Percentiles rank a stretch among this genome's conserved stretches.
Evolutionary conservation across 1,139 yeast species (phyloP).

Genomic region (Sugiyamaella japonica): DNA sequence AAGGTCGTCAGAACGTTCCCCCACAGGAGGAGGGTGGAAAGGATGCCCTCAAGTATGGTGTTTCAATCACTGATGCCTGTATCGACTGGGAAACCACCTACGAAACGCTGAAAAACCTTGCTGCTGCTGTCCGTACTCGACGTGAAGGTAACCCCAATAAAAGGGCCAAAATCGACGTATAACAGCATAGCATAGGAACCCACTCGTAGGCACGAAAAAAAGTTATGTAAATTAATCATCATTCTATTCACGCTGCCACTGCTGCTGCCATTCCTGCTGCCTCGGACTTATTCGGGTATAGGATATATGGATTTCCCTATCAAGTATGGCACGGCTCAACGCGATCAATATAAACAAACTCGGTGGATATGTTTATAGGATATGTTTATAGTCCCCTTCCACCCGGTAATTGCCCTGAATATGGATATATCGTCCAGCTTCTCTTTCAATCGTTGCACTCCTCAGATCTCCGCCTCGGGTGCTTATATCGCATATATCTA

Average conservation of each 20-base stretch:
- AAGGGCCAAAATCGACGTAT: constrained; percentile 9
- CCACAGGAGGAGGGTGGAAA: constrained; percentile 68
- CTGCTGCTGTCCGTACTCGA: constrained; percentile 82
- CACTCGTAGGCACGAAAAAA: not conserved
- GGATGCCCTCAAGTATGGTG: constrained; percentile 77
- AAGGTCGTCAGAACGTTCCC: constrained; percentile 91
- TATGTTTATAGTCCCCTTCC: no score
- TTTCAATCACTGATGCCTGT: constrained; percentile 96
- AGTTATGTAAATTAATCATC: constrained; percentile 2
- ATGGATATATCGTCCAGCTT: constrained; percentile 22
- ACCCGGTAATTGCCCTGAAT: not conserved
- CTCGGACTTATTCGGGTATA: not conserved
- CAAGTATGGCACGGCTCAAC: not conserved
- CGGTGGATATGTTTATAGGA: no score
- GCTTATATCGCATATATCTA: constrained; percentile 29
- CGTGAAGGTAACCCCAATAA: constrained; percentile 23
- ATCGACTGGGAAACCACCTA: constrained; percentile 86
- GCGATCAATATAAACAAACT: not conserved
- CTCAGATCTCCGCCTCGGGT: constrained; percentile 27
- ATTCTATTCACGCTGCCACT: not conserved
- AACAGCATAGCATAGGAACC: not conserved
- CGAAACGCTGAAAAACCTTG: constrained; percentile 64
- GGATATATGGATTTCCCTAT: not conserved
- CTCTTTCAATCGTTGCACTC: constrained; percentile 24
- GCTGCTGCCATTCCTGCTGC: not conserved